These are phyloP conservation scores for Casuarina cunninghamiana DNA, from an alignment of 306 rosid species.

Conservation along the genomic window DNA sequence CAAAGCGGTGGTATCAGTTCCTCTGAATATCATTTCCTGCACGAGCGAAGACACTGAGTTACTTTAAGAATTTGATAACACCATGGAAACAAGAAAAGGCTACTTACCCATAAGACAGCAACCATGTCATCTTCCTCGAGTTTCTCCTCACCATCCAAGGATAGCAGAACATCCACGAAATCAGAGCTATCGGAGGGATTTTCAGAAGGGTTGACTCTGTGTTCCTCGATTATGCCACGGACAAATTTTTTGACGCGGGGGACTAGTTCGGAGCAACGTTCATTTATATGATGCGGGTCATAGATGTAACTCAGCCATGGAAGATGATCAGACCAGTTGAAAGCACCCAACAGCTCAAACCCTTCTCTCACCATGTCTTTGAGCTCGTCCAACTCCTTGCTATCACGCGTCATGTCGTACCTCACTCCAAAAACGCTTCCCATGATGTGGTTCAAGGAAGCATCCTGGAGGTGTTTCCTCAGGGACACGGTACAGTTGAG, in stretches of 20 bases:
- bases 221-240: conserved; percentile 35
- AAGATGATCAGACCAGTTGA: conserved; percentile 54
- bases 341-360: conserved; percentile 54
- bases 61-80: not conserved
- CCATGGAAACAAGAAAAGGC: not conserved
- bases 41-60: not conserved
- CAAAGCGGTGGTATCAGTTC: conserved; percentile 56
- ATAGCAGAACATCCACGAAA: conserved; percentile 56
- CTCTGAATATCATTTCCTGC: conserved; percentile 65
- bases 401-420: conserved; percentile 11
- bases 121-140: conserved; percentile 50
- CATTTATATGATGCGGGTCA: conserved; percentile 37
- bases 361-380: conserved; percentile 51
- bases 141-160: conserved; percentile 47
- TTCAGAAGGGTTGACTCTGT: conserved; percentile 16
- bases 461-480: conserved; percentile 40
- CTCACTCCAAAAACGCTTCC: conserved; percentile 47
- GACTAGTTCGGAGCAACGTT: conserved; percentile 48
- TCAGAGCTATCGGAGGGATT: conserved; percentile 36
- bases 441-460: conserved; percentile 54
- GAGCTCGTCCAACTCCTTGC: conserved; percentile 32
- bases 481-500: conserved; percentile 7
- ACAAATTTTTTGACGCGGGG: conserved; percentile 49
- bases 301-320: conserved; percentile 46
- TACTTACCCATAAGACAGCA: conserved; percentile 58